Percentiles rank a stretch among this genome's conserved stretches.
phyloP scores from a whole-genome alignment of 2,329 filamentous ascomycete genomes.

The Trematosphaeria pertusa region DNA sequence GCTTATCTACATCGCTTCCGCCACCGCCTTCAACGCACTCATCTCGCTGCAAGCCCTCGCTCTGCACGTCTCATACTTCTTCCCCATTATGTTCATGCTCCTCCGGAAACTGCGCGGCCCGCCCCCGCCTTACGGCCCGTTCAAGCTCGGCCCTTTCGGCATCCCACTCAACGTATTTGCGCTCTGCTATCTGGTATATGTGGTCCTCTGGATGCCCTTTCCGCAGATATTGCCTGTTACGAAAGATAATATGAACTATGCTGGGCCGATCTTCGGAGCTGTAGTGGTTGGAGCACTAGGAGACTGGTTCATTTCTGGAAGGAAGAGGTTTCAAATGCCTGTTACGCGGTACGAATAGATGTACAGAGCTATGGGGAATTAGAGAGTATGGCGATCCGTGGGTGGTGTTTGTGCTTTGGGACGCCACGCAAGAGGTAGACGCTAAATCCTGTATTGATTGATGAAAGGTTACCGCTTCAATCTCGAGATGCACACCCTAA shows the following conservation, averaged over 20 bases:
- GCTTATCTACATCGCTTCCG: constrained; percentile 39
- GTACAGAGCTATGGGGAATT: too few relatives aligned
- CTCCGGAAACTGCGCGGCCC: constrained; percentile 26
- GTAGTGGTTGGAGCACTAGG: constrained; percentile 30
- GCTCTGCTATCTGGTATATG: constrained; percentile 31
- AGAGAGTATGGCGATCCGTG: too few relatives aligned
- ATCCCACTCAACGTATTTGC: constrained; percentile 33
- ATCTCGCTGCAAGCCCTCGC: constrained; percentile 42
- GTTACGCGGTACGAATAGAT: constrained; percentile 31
- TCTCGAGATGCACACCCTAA: too few relatives aligned
- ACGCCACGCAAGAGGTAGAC: too few relatives aligned
- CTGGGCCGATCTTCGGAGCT: constrained; percentile 35
- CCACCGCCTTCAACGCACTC: constrained; percentile 46
- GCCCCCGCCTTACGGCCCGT: constrained; percentile 32
- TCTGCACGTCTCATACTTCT: constrained; percentile 41
- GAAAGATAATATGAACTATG: constrained; percentile 41
- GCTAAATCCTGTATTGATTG: too few relatives aligned
- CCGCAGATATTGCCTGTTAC: constrained; percentile 35
- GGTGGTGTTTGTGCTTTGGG: too few relatives aligned
- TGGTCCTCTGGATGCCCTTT: constrained; percentile 41
- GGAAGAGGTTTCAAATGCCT: constrained; percentile 31
- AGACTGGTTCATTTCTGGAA: constrained; percentile 28
- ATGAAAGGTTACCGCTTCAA: too few relatives aligned
- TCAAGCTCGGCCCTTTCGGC: constrained; percentile 34
- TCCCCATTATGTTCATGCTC: constrained; percentile 38